Evolutionary conservation across 2,329 filamentous ascomycete species (phyloP), one percentile per base, ranked within the genome.

Genomic region (Fusarium humuli): DNA sequence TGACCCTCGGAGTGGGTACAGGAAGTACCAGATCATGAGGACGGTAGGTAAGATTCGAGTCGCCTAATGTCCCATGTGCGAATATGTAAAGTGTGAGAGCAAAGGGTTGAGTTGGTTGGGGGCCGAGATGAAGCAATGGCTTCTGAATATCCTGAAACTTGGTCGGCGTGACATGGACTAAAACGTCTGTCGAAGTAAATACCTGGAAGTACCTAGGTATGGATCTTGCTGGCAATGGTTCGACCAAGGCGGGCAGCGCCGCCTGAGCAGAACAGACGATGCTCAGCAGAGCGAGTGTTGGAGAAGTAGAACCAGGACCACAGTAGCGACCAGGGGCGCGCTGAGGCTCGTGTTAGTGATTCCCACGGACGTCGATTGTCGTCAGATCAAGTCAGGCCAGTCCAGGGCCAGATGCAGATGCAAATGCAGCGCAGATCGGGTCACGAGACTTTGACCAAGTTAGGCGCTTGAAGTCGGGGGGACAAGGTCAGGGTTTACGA

Each of bases 1-100:
- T 80, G 81, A 92, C 91, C 92, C 91, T 86, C 92, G 87, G 73
- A 94, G 84, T 77, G 91, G 91, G 82, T 92, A 94, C 71, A 94
- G 83, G 54, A 94, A 81, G 83, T 92, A 93, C 91, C 91, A 93
- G 81, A 93, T 91, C 91, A 93, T 88, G 68, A 79, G 77, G 73
- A 73, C 67, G 66, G 62, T 45, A 67, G 73, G 49, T 62, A 47
- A 71, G 47, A 52, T 50, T 42, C 22, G 65, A 48, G 59, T 57
- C 50, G 60, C 34, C 65, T 69, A 74, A 53, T 67, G 45, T 73
- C 62, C 67, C 72, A 76, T 76, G 60, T 64, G 70, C 41, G 63
- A 66, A 49, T 60, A 44, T 61, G 57, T 61, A 44, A 46, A 44
- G 60, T 53, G 46, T 18, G 46, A 50, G 56, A 61, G 49, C 42